phyloP scores from a whole-genome alignment of 1,139 yeast genomes.

The Hyphopichia wangnamkhiaoensis region DNA sequence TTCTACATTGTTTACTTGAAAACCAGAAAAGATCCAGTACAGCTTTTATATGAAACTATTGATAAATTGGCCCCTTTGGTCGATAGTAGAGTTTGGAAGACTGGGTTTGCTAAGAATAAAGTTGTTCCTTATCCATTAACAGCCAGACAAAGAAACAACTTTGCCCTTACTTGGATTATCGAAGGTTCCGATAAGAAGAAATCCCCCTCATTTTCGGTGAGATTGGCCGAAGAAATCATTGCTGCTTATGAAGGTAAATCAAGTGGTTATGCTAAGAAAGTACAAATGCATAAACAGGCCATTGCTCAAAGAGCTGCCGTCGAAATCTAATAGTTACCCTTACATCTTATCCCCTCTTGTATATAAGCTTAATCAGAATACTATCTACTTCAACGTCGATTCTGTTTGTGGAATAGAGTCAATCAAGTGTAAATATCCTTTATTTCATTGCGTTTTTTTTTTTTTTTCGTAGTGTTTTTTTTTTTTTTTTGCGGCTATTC shows the following conservation, averaged over 20 bases:
- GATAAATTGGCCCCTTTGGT: slow-evolving; percentile 87
- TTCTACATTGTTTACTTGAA: slow-evolving; percentile 76
- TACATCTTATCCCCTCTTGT: too few species aligned
- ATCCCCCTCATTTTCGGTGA: slow-evolving; percentile 78
- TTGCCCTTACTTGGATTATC: slow-evolving; percentile 87
- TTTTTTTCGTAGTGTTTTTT: too few species aligned
- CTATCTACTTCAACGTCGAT: too few species aligned
- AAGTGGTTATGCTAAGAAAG: slow-evolving; percentile 81
- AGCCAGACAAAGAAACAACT: slow-evolving; percentile 79
- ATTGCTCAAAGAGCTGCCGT: slow-evolving; percentile 78
- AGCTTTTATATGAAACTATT: slow-evolving; percentile 68
- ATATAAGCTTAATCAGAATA: too few species aligned
- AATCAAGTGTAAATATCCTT: too few species aligned
- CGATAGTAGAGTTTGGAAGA: slow-evolving; percentile 72
- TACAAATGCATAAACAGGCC: slow-evolving; percentile 82
- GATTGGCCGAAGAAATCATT: slow-evolving; percentile 87
- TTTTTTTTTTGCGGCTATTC: too few species aligned
- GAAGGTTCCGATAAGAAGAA: slow-evolving; percentile 82
- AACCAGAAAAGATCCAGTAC: slow-evolving; percentile 75
- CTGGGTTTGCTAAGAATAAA: slow-evolving; percentile 82
- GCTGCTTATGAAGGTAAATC: slow-evolving; percentile 78
- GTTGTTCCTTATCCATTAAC: slow-evolving; percentile 82
- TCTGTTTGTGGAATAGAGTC: too few species aligned
- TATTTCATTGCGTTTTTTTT: too few species aligned
- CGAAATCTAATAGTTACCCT: slow-evolving; percentile 42